Base-by-base conservation (phyloP, 495 filamentous ascomycete genomes). In the Penicillium verhagenii region DNA sequence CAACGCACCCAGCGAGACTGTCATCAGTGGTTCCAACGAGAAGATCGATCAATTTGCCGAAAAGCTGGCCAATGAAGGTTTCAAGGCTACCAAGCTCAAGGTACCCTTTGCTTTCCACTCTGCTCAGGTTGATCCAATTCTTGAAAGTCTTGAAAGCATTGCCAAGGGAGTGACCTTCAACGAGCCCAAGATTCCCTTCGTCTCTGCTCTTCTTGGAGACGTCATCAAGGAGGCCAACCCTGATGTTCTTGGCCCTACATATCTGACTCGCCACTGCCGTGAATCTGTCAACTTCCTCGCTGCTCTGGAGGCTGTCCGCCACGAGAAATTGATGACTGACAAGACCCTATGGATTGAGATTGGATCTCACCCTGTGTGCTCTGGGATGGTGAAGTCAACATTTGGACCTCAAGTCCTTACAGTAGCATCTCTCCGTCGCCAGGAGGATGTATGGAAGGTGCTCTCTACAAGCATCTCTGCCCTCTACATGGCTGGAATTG, bases 31-130 rank as follows among this genome's bases (percentile, higher is more conserved):
- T 16, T 53, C 70, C 0, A 70, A 54, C 39, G 64, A 64, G 8
- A 65, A 73, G 19, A 83, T 91, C 11, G 71, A 82, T 24, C 59
- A 74, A 11, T 70, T 92, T 58, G 76, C 83, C 19, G 77, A 86
- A 50, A 68, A 77, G 25, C 79, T 92, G 16, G 62, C 69, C 11
- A 72, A 67, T 18, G 70, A 74, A 43, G 79, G 79, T 2, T 79
- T 88, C 63, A 91, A 89, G 66, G 85, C 78, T 60, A 88, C 81
- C 0, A 83, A 82, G 55, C 77, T 94, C 4, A 81, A 84, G 31
- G 82, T 92, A 13, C 86, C 87, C 26, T 92, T 85, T 52, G 90
- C 90, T 13, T 94, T 91, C 78, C 90, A 95, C 67, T 88, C 90
- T 4, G 76, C 82, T 0, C 90, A 93, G 60, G 83, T 93, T 21